phyloP scores from a whole-genome alignment of 2,329 filamentous ascomycete species.

The Xylaria sp. region DNA sequence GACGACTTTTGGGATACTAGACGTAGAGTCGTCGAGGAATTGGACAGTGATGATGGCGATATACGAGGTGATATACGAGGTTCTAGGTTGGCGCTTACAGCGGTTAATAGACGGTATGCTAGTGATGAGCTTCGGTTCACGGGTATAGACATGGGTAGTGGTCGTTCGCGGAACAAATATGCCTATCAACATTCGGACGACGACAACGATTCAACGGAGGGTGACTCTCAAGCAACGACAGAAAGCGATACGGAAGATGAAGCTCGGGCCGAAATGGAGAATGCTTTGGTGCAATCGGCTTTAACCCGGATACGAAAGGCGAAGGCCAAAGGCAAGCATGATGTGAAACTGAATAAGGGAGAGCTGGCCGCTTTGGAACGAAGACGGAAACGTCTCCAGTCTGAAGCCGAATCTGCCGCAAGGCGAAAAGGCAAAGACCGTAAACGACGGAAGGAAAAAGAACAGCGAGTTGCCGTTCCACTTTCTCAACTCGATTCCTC shows the following conservation, averaged over 20 bases:
- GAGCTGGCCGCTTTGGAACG: conserved; percentile 85
- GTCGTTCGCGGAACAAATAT: conserved; percentile 53
- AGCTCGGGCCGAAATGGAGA: conserved; percentile 71
- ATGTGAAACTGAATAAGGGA: conserved; percentile 81
- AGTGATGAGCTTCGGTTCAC: conserved; percentile 71
- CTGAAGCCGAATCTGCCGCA: conserved; percentile 55
- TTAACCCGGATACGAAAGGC: conserved; percentile 83
- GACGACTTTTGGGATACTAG: conserved; percentile 54
- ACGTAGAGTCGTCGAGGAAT: conserved; percentile 71
- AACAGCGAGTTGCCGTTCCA: conserved; percentile 63
- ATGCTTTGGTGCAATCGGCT: conserved; percentile 79
- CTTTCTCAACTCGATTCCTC: conserved; percentile 61
- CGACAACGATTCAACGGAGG: conserved; percentile 61
- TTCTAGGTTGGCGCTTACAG: conserved; percentile 59
- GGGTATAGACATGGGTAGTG: conserved; percentile 65
- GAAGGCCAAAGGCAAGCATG: conserved; percentile 76
- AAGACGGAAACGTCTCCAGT: conserved; percentile 68
- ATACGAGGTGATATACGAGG: conserved; percentile 66
- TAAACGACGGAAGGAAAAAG: conserved; percentile 55
- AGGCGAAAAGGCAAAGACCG: conserved; percentile 54
- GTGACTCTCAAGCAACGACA: conserved; percentile 60
- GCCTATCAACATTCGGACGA: conserved; percentile 54
- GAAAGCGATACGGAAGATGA: conserved; percentile 64
- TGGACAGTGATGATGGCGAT: conserved; percentile 70
- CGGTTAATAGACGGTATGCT: conserved; percentile 60